These are phyloP conservation scores for Candida maltosa DNA, from an alignment of 805 yeast genomes.

Conservation along the genomic window DNA sequence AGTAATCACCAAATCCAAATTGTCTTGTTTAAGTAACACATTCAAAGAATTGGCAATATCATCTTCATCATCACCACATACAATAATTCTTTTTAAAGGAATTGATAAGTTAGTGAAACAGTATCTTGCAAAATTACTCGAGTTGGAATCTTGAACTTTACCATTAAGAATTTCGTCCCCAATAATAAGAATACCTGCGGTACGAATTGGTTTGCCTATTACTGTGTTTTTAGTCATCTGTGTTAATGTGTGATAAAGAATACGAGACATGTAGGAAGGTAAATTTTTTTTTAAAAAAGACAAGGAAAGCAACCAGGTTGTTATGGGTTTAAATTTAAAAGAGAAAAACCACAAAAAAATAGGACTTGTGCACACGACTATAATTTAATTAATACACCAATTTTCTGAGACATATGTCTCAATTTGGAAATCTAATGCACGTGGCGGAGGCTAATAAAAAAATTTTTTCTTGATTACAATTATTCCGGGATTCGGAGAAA, in stretches of 20 bases:
- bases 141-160: slow-evolving; percentile 77
- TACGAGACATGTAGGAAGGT: too few relatives aligned
- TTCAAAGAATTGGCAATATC: slow-evolving; percentile 58
- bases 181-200: slow-evolving; percentile 58
- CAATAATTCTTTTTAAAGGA: slow-evolving; percentile 61
- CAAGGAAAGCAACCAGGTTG: too few relatives aligned
- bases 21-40: slow-evolving; percentile 37
- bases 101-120: slow-evolving; percentile 65
- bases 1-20: slow-evolving; percentile 67
- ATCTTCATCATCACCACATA: slow-evolving; percentile 71
- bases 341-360: too few relatives aligned
- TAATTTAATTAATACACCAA: too few relatives aligned
- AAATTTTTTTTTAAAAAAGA: too few relatives aligned
- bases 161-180: slow-evolving; percentile 91
- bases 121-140: slow-evolving; percentile 63
- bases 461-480: too few relatives aligned
- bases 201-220: slow-evolving; percentile 14
- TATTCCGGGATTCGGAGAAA: too few relatives aligned
- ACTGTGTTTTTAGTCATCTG: background rate
- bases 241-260: slow-evolving; percentile 1
- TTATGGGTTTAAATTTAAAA: too few relatives aligned
- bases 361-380: too few relatives aligned
- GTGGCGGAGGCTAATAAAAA: too few relatives aligned
- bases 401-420: too few relatives aligned
- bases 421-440: too few relatives aligned